Base-by-base conservation (phyloP, 148 eudicot species). In the Hydrangea macrophylla region DNA sequence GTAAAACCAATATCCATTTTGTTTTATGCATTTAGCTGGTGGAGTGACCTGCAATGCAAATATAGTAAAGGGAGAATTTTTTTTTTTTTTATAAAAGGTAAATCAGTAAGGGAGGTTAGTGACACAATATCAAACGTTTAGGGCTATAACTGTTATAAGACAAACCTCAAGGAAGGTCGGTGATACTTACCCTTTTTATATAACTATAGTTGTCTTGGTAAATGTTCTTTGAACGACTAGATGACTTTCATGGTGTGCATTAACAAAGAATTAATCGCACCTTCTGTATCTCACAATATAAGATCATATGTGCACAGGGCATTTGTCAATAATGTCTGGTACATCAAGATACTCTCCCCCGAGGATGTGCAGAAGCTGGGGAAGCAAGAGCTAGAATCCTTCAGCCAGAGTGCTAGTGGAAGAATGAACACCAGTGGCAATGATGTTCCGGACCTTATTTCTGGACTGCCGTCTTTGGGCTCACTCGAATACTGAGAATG, bases 271-370 rank as follows among this genome's bases (percentile, higher is more conserved):
- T 4, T 18, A 6, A 7, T 11, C 35, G 15, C 1, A 20, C 15
- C 11, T 67, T 25, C 10, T 7, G 48, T 28, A 31, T 35, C 31
- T 67, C 60, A 67, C 50, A 35, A 27, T 17, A 9, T 39, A 12
- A 42, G 15, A 1, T 18, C 25, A 26, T 6, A 31, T 70, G 12
- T 81, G 76, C 89, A n/a, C n/a, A 94, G 99, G 88, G 92, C 88
- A 78, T 94, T 94, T 80, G 88, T 94, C 40, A 90, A 89, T 65
- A 90, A 89, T 80, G 99, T 94, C 76, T 94, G 96, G 87, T 87
- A 85, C 74, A 94, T 94, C 65, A 94, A 94, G 80, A 90, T 94
- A 73, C 99, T 94, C 68, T 94, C 99, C 22, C 97, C 99, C 3
- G 96, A 90, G 81, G 99, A 94, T 77, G 86, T 91, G 45, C 81